These are phyloP conservation scores for Aureobasidium sp. DNA, from an alignment of 2,329 filamentous ascomycete species.

Conservation along the genomic window DNA sequence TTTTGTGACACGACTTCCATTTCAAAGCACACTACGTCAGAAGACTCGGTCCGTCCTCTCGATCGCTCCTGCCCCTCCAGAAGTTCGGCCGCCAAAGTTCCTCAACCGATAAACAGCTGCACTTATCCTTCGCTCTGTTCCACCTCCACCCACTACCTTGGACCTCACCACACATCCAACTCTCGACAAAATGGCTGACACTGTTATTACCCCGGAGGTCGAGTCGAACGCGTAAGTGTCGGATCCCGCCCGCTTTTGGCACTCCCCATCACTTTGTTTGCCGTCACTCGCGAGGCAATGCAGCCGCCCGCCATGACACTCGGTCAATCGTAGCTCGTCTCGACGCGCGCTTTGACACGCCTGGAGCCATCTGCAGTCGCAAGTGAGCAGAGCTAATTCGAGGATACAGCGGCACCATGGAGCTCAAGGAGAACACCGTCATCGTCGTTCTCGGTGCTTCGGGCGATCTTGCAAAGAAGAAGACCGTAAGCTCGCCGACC, in stretches of 20 bases:
- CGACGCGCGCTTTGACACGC: not conserved
- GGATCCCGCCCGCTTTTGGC: not conserved
- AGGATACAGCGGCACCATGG: conserved; percentile 57
- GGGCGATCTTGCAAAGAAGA: conserved; percentile 98
- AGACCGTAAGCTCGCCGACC: conserved; percentile 60
- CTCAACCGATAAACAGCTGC: conserved; percentile 9
- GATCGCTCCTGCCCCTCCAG: conserved; percentile 9
- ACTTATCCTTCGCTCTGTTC: conserved; percentile 3
- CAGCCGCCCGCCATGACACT: not conserved
- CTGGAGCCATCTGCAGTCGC: not conserved
- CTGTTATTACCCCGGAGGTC: conserved; percentile 38
- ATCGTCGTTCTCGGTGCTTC: conserved; percentile 96
- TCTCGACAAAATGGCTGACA: conserved; percentile 35
- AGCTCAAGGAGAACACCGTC: conserved; percentile 97
- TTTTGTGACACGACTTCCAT: conserved; percentile 6
- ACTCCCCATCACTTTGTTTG: not conserved
- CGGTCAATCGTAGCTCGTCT: not conserved
- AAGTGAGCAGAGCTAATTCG: not conserved
- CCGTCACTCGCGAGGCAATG: not conserved
- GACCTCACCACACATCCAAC: not conserved
- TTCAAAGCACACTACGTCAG: conserved; percentile 6
- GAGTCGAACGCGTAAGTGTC: conserved; percentile 37
- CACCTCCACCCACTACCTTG: conserved; percentile 6
- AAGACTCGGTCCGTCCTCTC: conserved; percentile 6
- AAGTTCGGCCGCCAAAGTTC: conserved; percentile 10